Conservation (phyloP, 83 land plant genomes). For the Isoetes engelmannii region DNA sequence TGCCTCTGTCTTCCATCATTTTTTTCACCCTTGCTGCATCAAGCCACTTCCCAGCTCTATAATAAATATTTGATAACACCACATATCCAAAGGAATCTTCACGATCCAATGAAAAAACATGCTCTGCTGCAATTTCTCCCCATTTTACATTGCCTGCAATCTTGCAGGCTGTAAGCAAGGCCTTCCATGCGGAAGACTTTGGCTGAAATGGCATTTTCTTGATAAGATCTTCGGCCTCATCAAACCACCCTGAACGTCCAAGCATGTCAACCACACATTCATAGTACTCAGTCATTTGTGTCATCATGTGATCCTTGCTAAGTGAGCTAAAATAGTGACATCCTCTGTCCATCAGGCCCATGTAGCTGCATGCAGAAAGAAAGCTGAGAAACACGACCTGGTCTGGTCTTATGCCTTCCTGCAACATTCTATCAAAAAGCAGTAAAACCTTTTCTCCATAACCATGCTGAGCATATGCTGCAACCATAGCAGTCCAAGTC, state of each 20-base stretch:
- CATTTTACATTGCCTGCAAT: background rate
- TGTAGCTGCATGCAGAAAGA: background rate
- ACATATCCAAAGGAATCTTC: constrained; percentile 12
- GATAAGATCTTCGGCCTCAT: background rate
- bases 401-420: background rate
- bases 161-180: constrained; percentile 1
- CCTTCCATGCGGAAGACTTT: background rate
- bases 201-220: background rate
- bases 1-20: too few species aligned
- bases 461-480: background rate
- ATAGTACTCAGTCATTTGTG: background rate
- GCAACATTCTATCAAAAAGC: constrained; percentile 1
- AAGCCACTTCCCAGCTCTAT: too few species aligned
- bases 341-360: background rate
- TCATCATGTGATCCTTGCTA: background rate
- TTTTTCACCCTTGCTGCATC: too few species aligned
- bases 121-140: constrained; percentile 1
- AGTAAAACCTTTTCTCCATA: background rate
- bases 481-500: background rate
- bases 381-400: background rate
- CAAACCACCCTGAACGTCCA: background rate
- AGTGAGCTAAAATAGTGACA: background rate
- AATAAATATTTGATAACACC: constrained; percentile 11
- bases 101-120: background rate
- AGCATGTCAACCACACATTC: background rate